Evolutionary conservation across 768 basidiomycete genomes (phyloP), one percentile per base, ranked within the genome.

Genomic region (Leccinum rimulosum): DNA sequence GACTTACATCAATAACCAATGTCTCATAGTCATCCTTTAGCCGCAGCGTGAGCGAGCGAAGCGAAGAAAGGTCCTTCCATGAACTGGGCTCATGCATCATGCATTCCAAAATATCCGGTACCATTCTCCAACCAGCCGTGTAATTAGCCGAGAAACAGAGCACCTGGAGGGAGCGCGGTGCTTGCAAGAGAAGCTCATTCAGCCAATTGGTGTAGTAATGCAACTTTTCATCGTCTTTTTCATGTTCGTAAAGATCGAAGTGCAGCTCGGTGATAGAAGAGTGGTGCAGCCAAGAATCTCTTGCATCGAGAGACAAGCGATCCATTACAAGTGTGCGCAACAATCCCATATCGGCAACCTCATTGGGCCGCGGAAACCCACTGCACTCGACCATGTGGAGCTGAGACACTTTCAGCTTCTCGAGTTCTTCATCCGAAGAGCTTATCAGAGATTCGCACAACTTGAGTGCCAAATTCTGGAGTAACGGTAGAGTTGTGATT

Each of bases 381-480:
- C 8, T 8, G 43, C 43, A 45, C 0, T n/a, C 4, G 17, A 10
- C 3, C 43, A 45, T 19, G 43, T 10, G 11, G 6, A 45, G 15
- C 8, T n/a, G 43, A 45, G 43, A 19, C 43, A 45, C n/a, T 19
- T n/a, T 45, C 17, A 45, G 17, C 43, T 45, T 45, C 43, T 45
- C 43, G 15, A 12, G 43, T 36, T 36, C 6, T 36, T 14, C 14
- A 14, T 36, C 35, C 35, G 35, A 12, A 36, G 35, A 36, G 3
- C 43, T 45, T 19, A 7, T 8, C 19, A 45, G 17, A 45, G 19
- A 45, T 10, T 1, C 0, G 50, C 66, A 66, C 2, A 0, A 0
- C 0, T 36, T 0, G 28, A 72, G 66, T 11, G 50, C 31, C 2
- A 70, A 57, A 14, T 49, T n/a, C 49, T 68, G 54, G 48, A 70